Base-by-base conservation (phyloP, 1,284 basidiomycete genomes). In the Erythrobasidium hasegawianum region DNA sequence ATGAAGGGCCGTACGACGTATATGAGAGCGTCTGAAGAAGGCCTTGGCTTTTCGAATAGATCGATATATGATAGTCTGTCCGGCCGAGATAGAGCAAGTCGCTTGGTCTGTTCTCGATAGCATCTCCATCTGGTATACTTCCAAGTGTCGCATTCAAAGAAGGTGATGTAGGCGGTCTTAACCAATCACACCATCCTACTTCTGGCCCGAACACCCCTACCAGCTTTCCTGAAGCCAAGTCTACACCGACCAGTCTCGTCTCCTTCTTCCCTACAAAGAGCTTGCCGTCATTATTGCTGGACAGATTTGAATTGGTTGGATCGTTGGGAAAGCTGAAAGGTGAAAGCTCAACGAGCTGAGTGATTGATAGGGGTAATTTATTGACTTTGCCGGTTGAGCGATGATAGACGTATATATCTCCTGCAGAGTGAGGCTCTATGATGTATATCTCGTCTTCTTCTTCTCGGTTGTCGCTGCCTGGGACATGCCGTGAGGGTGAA, bases 231-330 rank as follows among this genome's bases (percentile, higher is more conserved):
- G 90, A 90, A 74, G 88, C 85, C 52, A 94, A 78, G 75, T 93
- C 89, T 13, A 95, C 81, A 43, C 89, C 80, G 39, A 95, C 78
- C 26, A 94, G 76, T 0, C 86, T 87, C 0, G 89, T 91, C 76
- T 90, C 86, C 78, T 93, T 93, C 75, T 83, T 83, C 2, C 90
- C 91, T 0, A 91, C 85, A 75, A 94, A 94, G 13, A 90, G 81
- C 47, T 87, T 83, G 77, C 71, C 85, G 82, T 86, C 83, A 58
- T 86, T 85, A 11, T 83, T 84, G 8, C 43, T 24, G n/a, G 4
- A n/a, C n/a, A n/a, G 4, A 24, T 24, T 47, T 14, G 43, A n/a
- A 24, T 14, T 14, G 24, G 26, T 59, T 40, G 49, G 33, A 24
- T 29, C 22, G 10, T 43, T 39, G 13, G 84, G 79, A 67, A 90